Evolutionary conservation across 2,329 filamentous ascomycete genomes (phyloP), one percentile per base, ranked within the genome.

Genomic region (Oidium heveae): DNA sequence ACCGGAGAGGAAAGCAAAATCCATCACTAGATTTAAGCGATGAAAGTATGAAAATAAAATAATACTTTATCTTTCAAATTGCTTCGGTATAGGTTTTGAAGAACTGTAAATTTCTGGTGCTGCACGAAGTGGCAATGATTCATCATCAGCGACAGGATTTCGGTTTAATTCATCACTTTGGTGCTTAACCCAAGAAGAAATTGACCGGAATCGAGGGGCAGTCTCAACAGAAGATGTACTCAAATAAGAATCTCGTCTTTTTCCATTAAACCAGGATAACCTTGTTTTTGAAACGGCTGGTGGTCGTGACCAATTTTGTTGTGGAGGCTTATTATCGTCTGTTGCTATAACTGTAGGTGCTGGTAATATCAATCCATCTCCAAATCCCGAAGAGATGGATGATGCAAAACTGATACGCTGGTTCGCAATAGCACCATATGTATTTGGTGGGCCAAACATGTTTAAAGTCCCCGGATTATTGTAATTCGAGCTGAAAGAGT

Each of bases 131-230:
- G 24, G 24, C 24, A 6, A 28, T 28, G 3, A 6, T 28, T 28
- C 3, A 28, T 28, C 3, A 28, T 28, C 24, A 28, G 3, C 24
- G 3, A 6, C 3, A 28, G 24, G 6, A 28, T 28, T 28, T 28
- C 6, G 68, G 60, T 71, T 71, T 33, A 77, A 63, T 2, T 75
- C 70, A 2, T 72, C 72, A 9, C 72, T 73, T 64, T 82, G 79
- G 62, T 82, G 77, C 59, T 73, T 72, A 1, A 83, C 78, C 79
- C 79, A 83, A 33, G 76, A 79, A 55, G 69, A 71, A 55, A 82
- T 69, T 7, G 70, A 72, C 37, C 75, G 71, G 63, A 80, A 82
- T 4, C 73, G 71, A 15, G 74, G 69, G 5, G 74, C 60, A 9
- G 63, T 58, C 10, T 66, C 64, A 12, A 59, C 56, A 1, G 64